Conservation (phyloP, 2,329 filamentous ascomycete species). For the Colletotrichum sp. region DNA sequence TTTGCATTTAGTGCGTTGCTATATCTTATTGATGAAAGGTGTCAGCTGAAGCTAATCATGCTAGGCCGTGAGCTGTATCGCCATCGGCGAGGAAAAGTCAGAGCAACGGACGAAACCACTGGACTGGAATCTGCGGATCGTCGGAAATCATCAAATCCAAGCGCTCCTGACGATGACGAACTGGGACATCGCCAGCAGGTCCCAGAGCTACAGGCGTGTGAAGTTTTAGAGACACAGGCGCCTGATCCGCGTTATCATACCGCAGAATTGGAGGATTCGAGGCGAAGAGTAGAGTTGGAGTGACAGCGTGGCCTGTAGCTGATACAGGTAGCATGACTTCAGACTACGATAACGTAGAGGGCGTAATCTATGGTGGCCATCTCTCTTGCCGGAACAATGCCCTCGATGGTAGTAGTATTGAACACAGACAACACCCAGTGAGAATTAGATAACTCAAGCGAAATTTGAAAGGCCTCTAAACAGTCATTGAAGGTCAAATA, state of each 20-base stretch:
- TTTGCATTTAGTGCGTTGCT: background rate
- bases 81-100: background rate
- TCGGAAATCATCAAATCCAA: background rate
- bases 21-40: background rate
- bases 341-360: background rate
- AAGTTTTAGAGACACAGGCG: background rate
- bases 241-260: background rate
- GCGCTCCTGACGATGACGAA: background rate
- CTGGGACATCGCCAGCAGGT: background rate
- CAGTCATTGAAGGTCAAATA: background rate
- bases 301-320: background rate
- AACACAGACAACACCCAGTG: background rate
- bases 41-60: background rate
- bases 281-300: background rate
- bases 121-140: background rate
- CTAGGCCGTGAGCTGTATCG: background rate
- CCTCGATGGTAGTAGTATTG: background rate
- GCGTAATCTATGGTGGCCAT: background rate
- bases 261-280: background rate
- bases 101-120: background rate
- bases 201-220: background rate
- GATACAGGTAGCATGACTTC: background rate
- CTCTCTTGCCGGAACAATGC: background rate
- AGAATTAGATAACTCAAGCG: background rate
- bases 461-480: background rate